Base-by-base conservation (phyloP, 2,329 filamentous ascomycete genomes). In the Elsinoe fawcettii region DNA sequence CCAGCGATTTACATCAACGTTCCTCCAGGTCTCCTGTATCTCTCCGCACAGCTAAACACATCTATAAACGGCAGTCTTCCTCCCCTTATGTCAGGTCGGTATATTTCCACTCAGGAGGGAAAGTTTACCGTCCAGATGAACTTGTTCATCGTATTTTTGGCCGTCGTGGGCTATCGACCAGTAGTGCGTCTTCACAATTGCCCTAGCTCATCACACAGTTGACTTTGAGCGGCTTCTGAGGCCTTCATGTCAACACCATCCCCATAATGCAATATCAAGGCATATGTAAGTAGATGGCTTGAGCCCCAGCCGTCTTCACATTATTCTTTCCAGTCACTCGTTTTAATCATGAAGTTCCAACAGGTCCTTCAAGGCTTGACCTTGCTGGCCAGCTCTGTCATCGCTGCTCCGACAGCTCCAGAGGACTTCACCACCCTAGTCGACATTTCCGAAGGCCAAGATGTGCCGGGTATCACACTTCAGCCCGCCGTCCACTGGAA, bases 401-500 rank as follows among this genome's bases (percentile, higher is more conserved):
- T 54, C 12, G 51, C 51, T 6, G 51, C 30, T 14, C 51, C 51
- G n/a, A 11, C 30, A 18, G 7, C 8, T n/a, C 11, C 32, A 25
- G 51, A 55, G 12, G 11, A 27, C n/a, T 49, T 49, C 44, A 30
- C 44, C 7, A 49, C 51, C 2, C 34, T 55, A 7, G 51, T 55
- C 11, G 32, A 37, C 3, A 55, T 51, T 34, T 55, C 55, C 16
- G 60, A 60, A 3, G 59, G 47, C 14, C 51, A 60, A 11, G 22
- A 51, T 23, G 46, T 56, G 1, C 51, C 37, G 22, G 25, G 16
- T 8, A 61, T 57, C 37, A 22, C 47, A 4, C 55, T 65, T 18
- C 58, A 60, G 18, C 58, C 60, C 1, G 16, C 18, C 0, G 60
- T 63, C 2, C 61, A 37, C 41, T 56, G 54, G 54, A 47, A 43